phyloP scores from a whole-genome alignment of 2,329 filamentous ascomycete species.

The Aphanocladium album region DNA sequence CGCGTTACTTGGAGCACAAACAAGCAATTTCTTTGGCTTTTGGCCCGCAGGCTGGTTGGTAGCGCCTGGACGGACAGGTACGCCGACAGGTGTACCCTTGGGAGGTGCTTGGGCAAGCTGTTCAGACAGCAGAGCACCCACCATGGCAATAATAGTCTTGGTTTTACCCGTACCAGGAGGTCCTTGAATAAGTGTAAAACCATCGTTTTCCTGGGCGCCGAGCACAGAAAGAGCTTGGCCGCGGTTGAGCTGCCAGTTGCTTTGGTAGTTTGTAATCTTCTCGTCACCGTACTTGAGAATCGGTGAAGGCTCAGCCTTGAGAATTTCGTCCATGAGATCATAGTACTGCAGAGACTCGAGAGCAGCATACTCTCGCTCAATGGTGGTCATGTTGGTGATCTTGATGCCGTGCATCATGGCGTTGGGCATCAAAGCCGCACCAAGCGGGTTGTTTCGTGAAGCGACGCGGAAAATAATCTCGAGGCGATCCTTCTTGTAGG shows the following conservation, averaged over 20 bases:
- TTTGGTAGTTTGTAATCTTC: conserved; percentile 62
- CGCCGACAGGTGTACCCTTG: conserved; percentile 28
- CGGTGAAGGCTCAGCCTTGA: conserved; percentile 83
- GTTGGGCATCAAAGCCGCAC: conserved; percentile 62
- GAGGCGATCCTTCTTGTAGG: conserved; percentile 71
- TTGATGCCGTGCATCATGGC: conserved; percentile 69
- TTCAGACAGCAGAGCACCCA: conserved; percentile 64
- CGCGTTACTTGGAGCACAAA: conserved; percentile 97
- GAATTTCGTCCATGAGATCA: conserved; percentile 88
- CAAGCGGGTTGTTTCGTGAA: conserved; percentile 57
- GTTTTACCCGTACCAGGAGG: conserved; percentile 97
- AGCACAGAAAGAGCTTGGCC: conserved; percentile 90
- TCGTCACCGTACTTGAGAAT: conserved; percentile 76
- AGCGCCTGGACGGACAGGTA: conserved; percentile 23
- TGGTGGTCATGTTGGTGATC: conserved; percentile 86
- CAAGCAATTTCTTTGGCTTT: conserved; percentile 74
- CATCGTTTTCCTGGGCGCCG: conserved; percentile 91
- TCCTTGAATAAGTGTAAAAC: conserved; percentile 92
- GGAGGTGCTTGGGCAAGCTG: conserved; percentile 30
- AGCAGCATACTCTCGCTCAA: conserved; percentile 93
- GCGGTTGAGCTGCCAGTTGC: conserved; percentile 77
- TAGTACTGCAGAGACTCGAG: conserved; percentile 90
- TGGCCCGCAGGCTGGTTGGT: background rate
- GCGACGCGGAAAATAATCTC: conserved; percentile 85
- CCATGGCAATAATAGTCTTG: conserved; percentile 95